Percentiles rank a stretch among this genome's conserved stretches.
Evolutionary conservation across 2,329 filamentous ascomycete species (phyloP).

Genomic region (Akanthomyces uredinophilus): DNA sequence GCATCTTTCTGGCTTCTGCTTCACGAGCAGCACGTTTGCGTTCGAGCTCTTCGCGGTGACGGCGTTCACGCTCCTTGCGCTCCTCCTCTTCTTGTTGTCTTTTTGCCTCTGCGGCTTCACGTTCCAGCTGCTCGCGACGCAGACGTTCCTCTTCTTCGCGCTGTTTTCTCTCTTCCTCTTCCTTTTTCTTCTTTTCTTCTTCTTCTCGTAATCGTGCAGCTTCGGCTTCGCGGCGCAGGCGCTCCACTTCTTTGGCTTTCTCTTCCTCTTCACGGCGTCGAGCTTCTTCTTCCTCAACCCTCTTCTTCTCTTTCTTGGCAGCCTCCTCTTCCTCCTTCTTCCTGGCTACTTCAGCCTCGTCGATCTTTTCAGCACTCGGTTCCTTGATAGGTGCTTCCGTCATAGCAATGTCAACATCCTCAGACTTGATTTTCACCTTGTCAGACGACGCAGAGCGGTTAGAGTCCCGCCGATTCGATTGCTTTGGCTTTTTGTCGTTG

Average conservation of each 20-base stretch:
- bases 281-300: slow-evolving; percentile 17
- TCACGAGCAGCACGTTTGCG: slow-evolving; percentile 46
- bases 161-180: slow-evolving; percentile 22
- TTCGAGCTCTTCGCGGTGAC: slow-evolving; percentile 42
- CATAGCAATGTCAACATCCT: slow-evolving; percentile 54
- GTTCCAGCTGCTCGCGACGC: slow-evolving; percentile 37
- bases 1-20: slow-evolving; percentile 45
- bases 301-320: slow-evolving; percentile 18
- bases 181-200: slow-evolving; percentile 18
- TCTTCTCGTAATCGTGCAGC: slow-evolving; percentile 20
- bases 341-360: slow-evolving; percentile 26
- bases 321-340: slow-evolving; percentile 26
- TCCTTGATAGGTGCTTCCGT: slow-evolving; percentile 35
- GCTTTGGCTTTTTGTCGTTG: slow-evolving; percentile 34
- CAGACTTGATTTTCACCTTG: slow-evolving; percentile 54
- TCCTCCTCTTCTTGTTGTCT: slow-evolving; percentile 49
- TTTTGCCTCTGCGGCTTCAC: slow-evolving; percentile 45
- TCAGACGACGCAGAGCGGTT: slow-evolving; percentile 38
- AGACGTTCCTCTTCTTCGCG: slow-evolving; percentile 33
- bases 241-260: slow-evolving; percentile 25
- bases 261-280: slow-evolving; percentile 27
- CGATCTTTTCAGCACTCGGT: slow-evolving; percentile 28
- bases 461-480: slow-evolving; percentile 37
- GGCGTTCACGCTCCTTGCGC: slow-evolving; percentile 44
- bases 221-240: slow-evolving; percentile 21